Conservation (phyloP, 192 early-diverging fungal genomes). For the Spinellus fusiger region DNA sequence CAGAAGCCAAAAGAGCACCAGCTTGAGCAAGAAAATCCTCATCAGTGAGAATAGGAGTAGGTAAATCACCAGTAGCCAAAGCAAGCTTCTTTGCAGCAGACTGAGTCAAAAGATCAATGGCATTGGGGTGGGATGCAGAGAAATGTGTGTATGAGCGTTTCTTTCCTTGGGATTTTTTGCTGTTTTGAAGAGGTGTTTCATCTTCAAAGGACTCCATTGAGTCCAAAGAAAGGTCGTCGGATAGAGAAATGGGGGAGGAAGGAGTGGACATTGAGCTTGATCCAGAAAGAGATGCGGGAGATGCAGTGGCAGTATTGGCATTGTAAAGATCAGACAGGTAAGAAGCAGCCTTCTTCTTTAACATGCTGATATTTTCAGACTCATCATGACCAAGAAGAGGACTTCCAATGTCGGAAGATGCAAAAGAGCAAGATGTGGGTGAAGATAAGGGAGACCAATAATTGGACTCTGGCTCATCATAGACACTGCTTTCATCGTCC, state of each 20-base stretch:
- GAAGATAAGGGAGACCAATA: conserved; percentile 9
- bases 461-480: conserved; percentile 33
- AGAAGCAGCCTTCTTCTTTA: conserved; percentile 32
- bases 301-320: not conserved
- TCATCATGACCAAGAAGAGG: conserved; percentile 16
- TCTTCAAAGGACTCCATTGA: not conserved
- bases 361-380: conserved; percentile 8
- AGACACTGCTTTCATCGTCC: conserved; percentile 60
- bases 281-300: conserved; percentile 11
- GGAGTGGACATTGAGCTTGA: not conserved
- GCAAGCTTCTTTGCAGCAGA: conserved; percentile 16
- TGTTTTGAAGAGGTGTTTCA: not conserved
- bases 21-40: conserved; percentile 40
- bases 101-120: conserved; percentile 14
- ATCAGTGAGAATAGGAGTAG: conserved; percentile 23
- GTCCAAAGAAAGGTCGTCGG: not conserved
- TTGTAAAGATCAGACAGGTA: conserved; percentile 24
- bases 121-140: not conserved
- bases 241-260: not conserved
- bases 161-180: conserved; percentile 10
- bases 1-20: conserved; percentile 27
- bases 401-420: conserved; percentile 4
- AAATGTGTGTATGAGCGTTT: conserved; percentile 16
- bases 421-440: conserved; percentile 1
- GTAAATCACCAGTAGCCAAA: conserved; percentile 11